phyloP scores from a whole-genome alignment of 306 rosid species.

The Trifolium dubium region DNA sequence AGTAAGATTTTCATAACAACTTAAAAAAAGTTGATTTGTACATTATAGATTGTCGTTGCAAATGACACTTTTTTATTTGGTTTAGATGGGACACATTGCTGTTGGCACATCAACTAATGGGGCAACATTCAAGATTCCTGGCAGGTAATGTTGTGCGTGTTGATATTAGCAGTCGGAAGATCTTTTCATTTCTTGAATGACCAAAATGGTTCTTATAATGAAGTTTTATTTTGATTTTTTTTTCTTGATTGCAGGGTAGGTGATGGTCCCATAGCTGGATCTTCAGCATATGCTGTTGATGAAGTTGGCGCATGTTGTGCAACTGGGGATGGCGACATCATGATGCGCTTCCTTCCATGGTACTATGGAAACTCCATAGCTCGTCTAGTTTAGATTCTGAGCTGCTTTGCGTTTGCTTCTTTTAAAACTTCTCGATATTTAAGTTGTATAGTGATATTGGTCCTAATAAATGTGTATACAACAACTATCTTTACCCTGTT shows the following conservation, averaged over 20 bases:
- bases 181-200: constrained; percentile 19
- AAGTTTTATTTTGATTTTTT: neutral
- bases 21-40: neutral
- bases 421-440: neutral
- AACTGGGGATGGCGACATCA: constrained; percentile 91
- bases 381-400: constrained; percentile 31
- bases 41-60: neutral
- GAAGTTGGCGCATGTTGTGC: constrained; percentile 96
- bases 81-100: constrained; percentile 77
- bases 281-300: constrained; percentile 77
- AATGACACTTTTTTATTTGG: constrained; percentile 42
- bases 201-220: constrained; percentile 5
- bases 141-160: constrained; percentile 63
- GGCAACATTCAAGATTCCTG: constrained; percentile 94
- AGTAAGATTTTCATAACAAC: constrained; percentile 49
- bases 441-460: neutral
- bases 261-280: constrained; percentile 91
- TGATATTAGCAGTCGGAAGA: constrained; percentile 17
- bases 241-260: constrained; percentile 72
- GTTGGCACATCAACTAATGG: constrained; percentile 98
- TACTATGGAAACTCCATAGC: constrained; percentile 34
- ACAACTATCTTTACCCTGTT: too few relatives aligned
- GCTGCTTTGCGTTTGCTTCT: constrained; percentile 24
- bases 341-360: constrained; percentile 99
- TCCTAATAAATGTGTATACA: neutral